Percentiles rank a stretch among this genome's conserved stretches.
Conservation (phyloP, 768 basidiomycete species). For the Bullera alba region DNA sequence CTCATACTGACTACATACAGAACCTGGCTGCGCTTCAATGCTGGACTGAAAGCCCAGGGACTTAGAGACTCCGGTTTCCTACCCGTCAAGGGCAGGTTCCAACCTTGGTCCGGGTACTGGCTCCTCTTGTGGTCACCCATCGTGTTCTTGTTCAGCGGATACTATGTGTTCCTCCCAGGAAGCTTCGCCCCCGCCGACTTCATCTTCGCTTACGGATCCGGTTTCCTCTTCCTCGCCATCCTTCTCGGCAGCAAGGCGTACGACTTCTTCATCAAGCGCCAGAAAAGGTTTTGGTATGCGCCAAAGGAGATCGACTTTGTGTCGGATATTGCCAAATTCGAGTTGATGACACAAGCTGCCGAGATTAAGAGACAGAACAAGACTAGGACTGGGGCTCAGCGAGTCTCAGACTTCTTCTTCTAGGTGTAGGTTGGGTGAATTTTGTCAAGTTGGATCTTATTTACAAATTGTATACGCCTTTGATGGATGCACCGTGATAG, state of each 20-base stretch:
- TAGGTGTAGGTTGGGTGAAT: not conserved
- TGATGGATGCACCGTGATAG: no score
- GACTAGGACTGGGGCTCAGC: conserved; percentile 9
- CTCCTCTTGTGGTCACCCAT: not conserved
- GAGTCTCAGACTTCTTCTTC: conserved; percentile 20
- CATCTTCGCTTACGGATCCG: conserved; percentile 19
- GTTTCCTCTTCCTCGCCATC: conserved; percentile 21
- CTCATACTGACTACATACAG: no score
- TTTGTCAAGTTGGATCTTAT: no score
- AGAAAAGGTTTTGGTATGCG: not conserved
- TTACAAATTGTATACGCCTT: no score
- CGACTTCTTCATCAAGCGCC: not conserved
- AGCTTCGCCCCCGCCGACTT: conserved; percentile 14
- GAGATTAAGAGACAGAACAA: conserved; percentile 10
- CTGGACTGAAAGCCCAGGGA: not conserved
- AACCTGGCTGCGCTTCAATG: not conserved
- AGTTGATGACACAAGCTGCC: conserved; percentile 9
- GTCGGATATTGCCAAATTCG: conserved; percentile 14
- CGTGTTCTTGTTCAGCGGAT: conserved; percentile 8
- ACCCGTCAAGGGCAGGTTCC: not conserved
- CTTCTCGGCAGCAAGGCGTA: conserved; percentile 10
- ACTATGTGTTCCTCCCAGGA: conserved; percentile 17
- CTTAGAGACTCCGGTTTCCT: not conserved
- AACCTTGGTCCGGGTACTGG: not conserved
- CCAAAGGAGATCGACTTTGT: conserved; percentile 16